Conservation (phyloP, 2,329 filamentous ascomycete species). For the Colletotrichum shisoi region DNA sequence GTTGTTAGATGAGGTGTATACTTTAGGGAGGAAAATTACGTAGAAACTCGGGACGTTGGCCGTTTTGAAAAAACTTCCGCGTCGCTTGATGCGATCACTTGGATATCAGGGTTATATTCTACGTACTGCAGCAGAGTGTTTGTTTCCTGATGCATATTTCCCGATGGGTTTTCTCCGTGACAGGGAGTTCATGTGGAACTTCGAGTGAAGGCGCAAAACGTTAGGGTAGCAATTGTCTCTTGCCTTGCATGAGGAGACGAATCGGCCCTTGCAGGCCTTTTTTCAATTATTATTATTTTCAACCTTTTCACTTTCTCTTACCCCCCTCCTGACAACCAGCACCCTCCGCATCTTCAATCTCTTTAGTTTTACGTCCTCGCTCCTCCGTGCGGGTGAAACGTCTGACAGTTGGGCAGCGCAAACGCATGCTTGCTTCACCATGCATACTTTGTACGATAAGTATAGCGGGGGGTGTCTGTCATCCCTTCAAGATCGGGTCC, state of each 20-base stretch:
- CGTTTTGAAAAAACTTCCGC: background rate
- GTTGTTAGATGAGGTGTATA: background rate
- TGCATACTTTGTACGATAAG: background rate
- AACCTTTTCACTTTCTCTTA: background rate
- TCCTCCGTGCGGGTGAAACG: background rate
- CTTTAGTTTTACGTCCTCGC: no score
- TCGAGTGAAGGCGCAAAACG: background rate
- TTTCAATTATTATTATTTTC: no score
- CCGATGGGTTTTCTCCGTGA: slow-evolving; percentile 13
- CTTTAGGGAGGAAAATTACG: no score
- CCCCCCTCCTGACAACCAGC: background rate
- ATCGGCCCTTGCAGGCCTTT: background rate
- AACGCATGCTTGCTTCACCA: background rate
- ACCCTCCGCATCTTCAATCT: no score
- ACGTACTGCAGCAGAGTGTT: background rate
- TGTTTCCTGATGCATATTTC: background rate
- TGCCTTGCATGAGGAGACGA: background rate
- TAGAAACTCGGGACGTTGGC: no score
- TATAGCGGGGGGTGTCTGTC: background rate
- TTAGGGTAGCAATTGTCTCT: background rate
- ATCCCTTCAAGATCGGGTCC: background rate
- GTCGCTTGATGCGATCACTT: no score
- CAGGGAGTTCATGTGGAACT: background rate
- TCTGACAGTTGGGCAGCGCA: background rate
- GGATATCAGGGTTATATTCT: no score